These are phyloP conservation scores for Suillus occidentalis DNA, from an alignment of 768 basidiomycete species.

Conservation along the genomic window DNA sequence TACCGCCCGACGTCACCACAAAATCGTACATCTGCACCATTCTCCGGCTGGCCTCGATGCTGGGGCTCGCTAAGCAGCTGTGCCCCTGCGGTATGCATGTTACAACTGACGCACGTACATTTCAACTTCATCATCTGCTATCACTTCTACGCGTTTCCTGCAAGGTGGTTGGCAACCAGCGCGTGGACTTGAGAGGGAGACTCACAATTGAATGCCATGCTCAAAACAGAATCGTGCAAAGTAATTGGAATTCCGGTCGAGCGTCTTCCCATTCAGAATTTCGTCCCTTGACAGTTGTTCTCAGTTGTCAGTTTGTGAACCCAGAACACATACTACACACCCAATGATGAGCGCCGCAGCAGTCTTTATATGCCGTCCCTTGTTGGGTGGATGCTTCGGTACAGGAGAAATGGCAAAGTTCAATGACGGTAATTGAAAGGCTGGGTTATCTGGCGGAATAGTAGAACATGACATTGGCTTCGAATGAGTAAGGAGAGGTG, in stretches of 20 bases:
- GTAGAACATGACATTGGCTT: conserved; percentile 11
- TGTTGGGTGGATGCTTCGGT: conserved; percentile 65
- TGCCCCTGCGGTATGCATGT: background rate
- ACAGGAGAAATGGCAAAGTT: conserved; percentile 55
- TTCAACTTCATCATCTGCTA: conserved; percentile 87
- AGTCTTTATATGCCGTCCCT: conserved; percentile 68
- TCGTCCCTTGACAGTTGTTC: conserved; percentile 59
- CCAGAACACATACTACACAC: conserved; percentile 39
- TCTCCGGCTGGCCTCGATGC: conserved; percentile 80
- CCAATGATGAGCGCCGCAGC: conserved; percentile 79
- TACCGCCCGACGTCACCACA: conserved; percentile 88
- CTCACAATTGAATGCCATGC: conserved; percentile 77
- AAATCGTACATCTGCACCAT: conserved; percentile 85
- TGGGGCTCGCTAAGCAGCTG: conserved; percentile 29
- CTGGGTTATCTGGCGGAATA: background rate
- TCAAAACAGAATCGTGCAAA: conserved; percentile 91
- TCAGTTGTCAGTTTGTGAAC: background rate
- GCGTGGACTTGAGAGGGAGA: background rate
- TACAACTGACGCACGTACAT: conserved; percentile 55
- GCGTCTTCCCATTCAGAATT: conserved; percentile 89
- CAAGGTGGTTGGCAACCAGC: conserved; percentile 15
- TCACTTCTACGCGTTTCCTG: conserved; percentile 88
- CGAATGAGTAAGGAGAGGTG: background rate
- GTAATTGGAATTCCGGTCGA: conserved; percentile 80
- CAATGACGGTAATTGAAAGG: background rate